Evolutionary conservation across 1,284 basidiomycete species (phyloP).

Genomic region (Sanghuangporus weigelae): DNA sequence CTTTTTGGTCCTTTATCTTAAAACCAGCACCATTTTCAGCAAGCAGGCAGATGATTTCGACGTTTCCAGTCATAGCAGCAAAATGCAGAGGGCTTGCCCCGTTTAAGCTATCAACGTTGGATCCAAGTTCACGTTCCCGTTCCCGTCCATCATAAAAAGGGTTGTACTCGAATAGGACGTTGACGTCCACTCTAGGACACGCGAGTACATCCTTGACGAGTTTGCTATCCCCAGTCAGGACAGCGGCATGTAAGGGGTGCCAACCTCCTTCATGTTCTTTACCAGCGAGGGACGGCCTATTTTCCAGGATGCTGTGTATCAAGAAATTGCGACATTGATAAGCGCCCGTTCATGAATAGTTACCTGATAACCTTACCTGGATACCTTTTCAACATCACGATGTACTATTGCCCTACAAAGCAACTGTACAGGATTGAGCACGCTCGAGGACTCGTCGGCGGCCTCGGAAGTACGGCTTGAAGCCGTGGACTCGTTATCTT

Average conservation of each 20-base stretch:
- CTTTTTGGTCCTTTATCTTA: neutral
- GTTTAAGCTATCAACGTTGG: neutral
- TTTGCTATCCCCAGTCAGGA: conserved; percentile 1
- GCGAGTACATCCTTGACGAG: neutral
- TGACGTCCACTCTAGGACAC: neutral
- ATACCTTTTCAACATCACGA: neutral
- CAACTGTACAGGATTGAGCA: neutral
- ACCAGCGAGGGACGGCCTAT: neutral
- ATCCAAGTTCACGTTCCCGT: neutral
- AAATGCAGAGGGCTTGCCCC: conserved; percentile 8
- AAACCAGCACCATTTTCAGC: neutral
- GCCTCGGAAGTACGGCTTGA: neutral
- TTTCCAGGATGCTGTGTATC: neutral
- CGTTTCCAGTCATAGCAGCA: conserved; percentile 7
- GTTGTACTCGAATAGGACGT: neutral
- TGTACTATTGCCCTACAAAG: neutral
- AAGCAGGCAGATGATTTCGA: neutral
- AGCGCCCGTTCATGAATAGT: neutral
- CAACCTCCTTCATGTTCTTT: neutral
- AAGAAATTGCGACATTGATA: neutral
- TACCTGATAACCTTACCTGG: neutral
- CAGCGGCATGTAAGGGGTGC: conserved; percentile 1
- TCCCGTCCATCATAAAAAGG: neutral
- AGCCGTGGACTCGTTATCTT: too few species aligned
- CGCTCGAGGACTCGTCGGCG: neutral